phyloP scores from a whole-genome alignment of 768 basidiomycete genomes.

The Suillus americanus region DNA sequence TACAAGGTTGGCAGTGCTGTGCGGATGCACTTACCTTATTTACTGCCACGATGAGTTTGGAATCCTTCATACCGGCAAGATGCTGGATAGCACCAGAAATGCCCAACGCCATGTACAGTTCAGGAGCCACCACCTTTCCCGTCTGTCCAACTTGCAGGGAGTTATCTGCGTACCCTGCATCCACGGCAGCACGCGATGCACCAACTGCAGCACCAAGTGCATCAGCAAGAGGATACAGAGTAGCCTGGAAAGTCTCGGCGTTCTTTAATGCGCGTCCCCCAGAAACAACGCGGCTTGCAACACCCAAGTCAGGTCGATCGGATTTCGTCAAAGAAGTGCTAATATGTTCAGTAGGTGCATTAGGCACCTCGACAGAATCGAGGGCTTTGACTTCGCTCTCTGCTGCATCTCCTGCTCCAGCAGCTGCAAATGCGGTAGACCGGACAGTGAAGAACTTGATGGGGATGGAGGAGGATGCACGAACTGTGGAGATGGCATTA shows the following conservation, averaged over 20 bases:
- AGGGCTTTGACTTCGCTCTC: constrained; percentile 62
- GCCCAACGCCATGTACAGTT: constrained; percentile 93
- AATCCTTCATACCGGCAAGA: constrained; percentile 99
- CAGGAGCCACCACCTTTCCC: constrained; percentile 96
- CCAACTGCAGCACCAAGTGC: constrained; percentile 93
- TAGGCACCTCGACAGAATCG: constrained; percentile 60
- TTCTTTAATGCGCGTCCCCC: constrained; percentile 95
- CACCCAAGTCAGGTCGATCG: constrained; percentile 88
- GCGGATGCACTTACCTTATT: constrained; percentile 70
- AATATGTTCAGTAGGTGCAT: constrained; percentile 56
- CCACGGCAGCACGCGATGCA: constrained; percentile 97
- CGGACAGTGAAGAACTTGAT: constrained; percentile 96
- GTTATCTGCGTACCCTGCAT: constrained; percentile 98
- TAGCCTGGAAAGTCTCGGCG: constrained; percentile 85
- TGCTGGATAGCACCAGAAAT: constrained; percentile 99
- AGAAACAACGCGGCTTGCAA: constrained; percentile 86
- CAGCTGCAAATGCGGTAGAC: constrained; percentile 83
- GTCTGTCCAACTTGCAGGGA: constrained; percentile 99
- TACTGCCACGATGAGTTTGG: constrained; percentile 95
- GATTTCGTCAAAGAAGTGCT: constrained; percentile 82
- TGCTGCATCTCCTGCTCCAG: constrained; percentile 44
- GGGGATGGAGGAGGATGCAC: constrained; percentile 69
- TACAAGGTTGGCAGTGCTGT: background rate
- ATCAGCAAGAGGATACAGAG: constrained; percentile 91
- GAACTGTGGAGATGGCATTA: constrained; percentile 93